Evolutionary conservation across 305 asterid genomes (phyloP).

Genomic region (Fraxinus angustifolia): DNA sequence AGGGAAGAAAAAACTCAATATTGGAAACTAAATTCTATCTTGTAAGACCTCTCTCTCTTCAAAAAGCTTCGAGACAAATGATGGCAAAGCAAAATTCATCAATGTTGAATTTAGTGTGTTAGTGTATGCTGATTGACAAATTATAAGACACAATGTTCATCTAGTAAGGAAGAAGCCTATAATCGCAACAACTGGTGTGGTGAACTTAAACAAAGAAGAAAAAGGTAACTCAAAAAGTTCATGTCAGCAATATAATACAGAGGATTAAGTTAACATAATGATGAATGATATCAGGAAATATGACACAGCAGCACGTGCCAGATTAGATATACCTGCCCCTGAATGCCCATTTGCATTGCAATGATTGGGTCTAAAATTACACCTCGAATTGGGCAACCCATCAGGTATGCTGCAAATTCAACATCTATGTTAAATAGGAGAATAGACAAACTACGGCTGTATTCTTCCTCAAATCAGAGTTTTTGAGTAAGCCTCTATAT

Average conservation of each 20-base stretch:
- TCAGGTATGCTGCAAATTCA: constrained; percentile 73
- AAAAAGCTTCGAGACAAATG: background rate
- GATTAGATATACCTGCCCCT: constrained; percentile 75
- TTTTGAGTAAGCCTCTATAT: background rate
- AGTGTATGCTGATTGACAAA: background rate
- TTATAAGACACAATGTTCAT: background rate
- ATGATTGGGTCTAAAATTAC: constrained; percentile 83
- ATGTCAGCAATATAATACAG: background rate
- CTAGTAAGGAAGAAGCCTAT: background rate
- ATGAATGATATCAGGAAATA: constrained; percentile 10
- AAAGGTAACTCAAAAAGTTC: background rate
- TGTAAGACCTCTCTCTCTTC: background rate
- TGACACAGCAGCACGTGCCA: constrained; percentile 11
- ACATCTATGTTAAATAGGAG: background rate
- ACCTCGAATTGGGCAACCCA: constrained; percentile 97
- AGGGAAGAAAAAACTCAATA: background rate
- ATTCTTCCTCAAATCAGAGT: background rate
- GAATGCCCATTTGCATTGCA: constrained; percentile 95
- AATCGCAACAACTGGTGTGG: background rate
- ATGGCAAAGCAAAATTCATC: background rate
- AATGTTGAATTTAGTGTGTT: background rate
- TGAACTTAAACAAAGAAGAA: background rate
- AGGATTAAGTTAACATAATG: background rate
- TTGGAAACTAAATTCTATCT: background rate
- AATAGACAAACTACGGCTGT: background rate